A percentile compares a stretch with the other conserved stretches of the same genome.
Conservation (phyloP, 2,329 filamentous ascomycete species). For the Madurella fahalii region DNA sequence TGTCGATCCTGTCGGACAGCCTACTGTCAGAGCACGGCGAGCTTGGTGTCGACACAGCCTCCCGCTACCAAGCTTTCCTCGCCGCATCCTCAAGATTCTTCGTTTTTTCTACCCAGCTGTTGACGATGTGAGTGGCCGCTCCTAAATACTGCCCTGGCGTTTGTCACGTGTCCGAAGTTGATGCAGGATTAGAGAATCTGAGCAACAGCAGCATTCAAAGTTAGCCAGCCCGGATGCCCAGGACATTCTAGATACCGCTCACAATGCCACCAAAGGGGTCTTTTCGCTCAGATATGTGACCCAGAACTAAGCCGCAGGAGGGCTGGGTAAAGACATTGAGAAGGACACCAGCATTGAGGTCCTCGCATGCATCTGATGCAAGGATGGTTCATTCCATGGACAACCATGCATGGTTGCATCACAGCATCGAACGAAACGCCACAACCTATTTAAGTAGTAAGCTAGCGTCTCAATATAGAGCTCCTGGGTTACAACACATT, state of each 20-base stretch:
- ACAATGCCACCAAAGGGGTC: background rate
- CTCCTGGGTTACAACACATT: too few relatives aligned
- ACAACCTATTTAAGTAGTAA: too few relatives aligned
- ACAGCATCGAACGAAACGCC: too few relatives aligned
- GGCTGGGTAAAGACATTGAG: background rate
- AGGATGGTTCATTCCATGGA: too few relatives aligned
- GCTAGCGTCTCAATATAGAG: too few relatives aligned
- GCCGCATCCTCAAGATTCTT: slow-evolving; percentile 3
- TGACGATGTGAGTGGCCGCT: slow-evolving; percentile 10
- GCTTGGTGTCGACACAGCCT: background rate
- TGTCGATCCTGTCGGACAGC: background rate
- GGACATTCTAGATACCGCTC: slow-evolving; percentile 2
- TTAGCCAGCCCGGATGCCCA: slow-evolving; percentile 1
- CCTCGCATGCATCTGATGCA: too few relatives aligned
- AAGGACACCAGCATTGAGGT: too few relatives aligned
- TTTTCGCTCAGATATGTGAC: background rate
- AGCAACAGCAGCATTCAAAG: slow-evolving; percentile 4
- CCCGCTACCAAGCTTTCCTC: slow-evolving; percentile 2
- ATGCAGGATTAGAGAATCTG: background rate
- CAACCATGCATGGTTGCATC: too few relatives aligned
- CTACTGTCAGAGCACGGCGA: background rate
- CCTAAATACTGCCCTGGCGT: background rate
- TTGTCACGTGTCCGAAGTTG: background rate
- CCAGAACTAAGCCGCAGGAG: background rate
- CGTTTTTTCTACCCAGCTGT: slow-evolving; percentile 14